Evolutionary conservation across 345 rosid species (phyloP).

Genomic region (Bruguiera sexangula): DNA sequence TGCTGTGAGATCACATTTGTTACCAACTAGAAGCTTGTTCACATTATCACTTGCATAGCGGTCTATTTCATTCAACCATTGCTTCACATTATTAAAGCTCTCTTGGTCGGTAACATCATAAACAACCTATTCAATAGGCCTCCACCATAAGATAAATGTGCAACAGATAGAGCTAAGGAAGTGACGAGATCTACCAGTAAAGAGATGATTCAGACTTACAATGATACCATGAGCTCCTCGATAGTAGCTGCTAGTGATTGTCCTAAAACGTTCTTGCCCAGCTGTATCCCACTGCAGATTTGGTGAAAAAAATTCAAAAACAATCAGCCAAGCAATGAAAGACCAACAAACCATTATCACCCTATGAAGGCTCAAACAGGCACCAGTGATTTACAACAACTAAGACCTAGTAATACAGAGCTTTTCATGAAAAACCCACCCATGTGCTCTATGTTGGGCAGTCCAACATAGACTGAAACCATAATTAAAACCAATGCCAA

Average conservation of each 20-base stretch:
- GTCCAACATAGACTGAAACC: background rate
- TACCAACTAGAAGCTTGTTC: constrained; percentile 73
- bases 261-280: constrained; percentile 38
- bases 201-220: constrained; percentile 13
- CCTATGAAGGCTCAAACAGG: no score
- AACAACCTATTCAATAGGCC: constrained; percentile 47
- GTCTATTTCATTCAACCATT: constrained; percentile 75
- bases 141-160: background rate
- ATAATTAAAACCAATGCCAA: background rate
- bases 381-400: no score
- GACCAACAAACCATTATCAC: no score
- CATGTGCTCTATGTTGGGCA: no score
- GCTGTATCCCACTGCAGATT: constrained; percentile 37
- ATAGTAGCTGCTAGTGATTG: constrained; percentile 38
- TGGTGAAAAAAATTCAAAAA: background rate
- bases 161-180: background rate
- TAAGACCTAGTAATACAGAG: no score
- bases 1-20: constrained; percentile 72
- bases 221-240: constrained; percentile 38
- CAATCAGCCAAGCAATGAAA: background rate
- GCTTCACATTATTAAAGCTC: constrained; percentile 78
- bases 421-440: no score
- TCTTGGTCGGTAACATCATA: constrained; percentile 79
- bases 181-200: background rate
- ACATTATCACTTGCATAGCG: constrained; percentile 78